Evolutionary conservation across 768 basidiomycete genomes (phyloP), one percentile per base, ranked within the genome.

Genomic region (Rhodocollybia butyracea): DNA sequence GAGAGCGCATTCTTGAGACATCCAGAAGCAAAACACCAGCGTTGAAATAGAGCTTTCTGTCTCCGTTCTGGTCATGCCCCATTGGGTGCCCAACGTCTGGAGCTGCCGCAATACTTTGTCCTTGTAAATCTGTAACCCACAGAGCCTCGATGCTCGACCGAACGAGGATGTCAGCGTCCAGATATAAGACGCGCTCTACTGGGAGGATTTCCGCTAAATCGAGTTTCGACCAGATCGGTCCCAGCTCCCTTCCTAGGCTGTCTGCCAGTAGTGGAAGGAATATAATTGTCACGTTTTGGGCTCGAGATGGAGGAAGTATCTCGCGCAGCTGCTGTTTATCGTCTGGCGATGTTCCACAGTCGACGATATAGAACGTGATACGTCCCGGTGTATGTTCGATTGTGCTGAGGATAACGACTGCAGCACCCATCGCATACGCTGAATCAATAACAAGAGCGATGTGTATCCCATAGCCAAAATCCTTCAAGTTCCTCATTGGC

Each of bases 21-120:
- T 84, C 76, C 56, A 84, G 56, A 10, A 84, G 64, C 52, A 85
- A 59, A 11, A 85, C 79, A 0, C 82, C 82, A 0, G 80, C 77
- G 40, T 83, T 85, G 70, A 83, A 83, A 59, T 82, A 83, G 7
- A 69, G 67, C 1, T 56, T 60, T 24, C 56, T 50, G 7, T 65
- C 61, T 8, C 19, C 21, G n/a, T 71, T 40, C 3, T 57, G 68
- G 1, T 65, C 63, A 59, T 82, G 77, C 0, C 82, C 82, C 65
- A 71, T 68, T 0, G 81, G 82, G 53, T 62, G 69, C 2, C 82
- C 82, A 21, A 84, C 70, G 63, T 85, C 81, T 3, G 64, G 58
- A 11, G 59, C 72, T 2, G 82, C 82, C 2, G 71, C 81, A 24
- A 84, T 55, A 3, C 69, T 30, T n/a, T 64, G 70, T 7, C 73